Percentiles rank a stretch among this genome's conserved stretches.
Conservation (phyloP, 2,329 filamentous ascomycete genomes). For the Pestalotiopsis sp. region DNA sequence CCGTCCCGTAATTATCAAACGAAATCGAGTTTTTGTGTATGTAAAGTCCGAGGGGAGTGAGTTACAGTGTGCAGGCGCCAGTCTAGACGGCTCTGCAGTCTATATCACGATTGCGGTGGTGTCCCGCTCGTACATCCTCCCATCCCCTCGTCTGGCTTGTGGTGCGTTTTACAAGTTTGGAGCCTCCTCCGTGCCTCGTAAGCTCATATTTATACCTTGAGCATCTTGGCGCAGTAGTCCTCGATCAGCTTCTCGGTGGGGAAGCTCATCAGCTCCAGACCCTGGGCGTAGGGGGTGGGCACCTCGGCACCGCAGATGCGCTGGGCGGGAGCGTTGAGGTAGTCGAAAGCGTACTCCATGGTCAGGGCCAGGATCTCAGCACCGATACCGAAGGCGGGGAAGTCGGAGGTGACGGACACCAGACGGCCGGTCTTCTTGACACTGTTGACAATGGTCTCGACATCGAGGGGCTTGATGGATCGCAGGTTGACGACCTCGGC, state of each 20-base stretch:
- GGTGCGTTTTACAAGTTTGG: background rate
- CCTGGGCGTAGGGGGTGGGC: conserved; percentile 91
- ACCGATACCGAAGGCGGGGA: conserved; percentile 90
- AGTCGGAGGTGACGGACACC: conserved; percentile 91
- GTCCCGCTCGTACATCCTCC: background rate
- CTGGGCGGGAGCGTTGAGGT: conserved; percentile 90
- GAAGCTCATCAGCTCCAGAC: conserved; percentile 95
- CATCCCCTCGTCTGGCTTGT: background rate
- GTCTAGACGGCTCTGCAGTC: background rate
- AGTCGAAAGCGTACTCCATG: conserved; percentile 99
- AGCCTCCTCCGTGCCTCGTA: background rate
- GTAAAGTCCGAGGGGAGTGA: background rate
- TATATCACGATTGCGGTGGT: background rate
- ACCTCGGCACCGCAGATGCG: conserved; percentile 97
- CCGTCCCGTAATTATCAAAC: conserved; percentile 13
- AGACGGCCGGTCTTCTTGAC: conserved; percentile 98
- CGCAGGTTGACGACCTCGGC: conserved; percentile 97
- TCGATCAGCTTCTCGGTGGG: conserved; percentile 87
- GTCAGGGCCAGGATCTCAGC: conserved; percentile 91
- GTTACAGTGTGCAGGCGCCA: background rate
- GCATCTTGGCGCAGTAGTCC: conserved; percentile 84
- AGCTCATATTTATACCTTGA: conserved; percentile 44
- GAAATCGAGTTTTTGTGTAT: conserved; percentile 13
- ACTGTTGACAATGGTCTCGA: conserved; percentile 93
- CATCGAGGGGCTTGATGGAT: conserved; percentile 93